Conservation (phyloP, 768 basidiomycete genomes). For the Mycena vitilis region DNA sequence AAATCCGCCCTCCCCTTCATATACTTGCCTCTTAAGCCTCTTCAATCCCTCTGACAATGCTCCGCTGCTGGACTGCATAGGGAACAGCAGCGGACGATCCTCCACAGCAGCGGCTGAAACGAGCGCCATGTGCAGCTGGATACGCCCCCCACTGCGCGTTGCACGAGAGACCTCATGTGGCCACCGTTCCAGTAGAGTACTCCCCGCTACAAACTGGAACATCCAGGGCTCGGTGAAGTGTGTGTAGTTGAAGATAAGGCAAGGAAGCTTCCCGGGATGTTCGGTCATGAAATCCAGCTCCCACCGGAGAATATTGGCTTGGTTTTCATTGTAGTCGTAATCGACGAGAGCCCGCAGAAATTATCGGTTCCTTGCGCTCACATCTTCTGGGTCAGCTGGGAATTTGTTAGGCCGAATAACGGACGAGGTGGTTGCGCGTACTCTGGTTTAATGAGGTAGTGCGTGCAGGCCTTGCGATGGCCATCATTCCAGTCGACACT, state of each 20-base stretch:
- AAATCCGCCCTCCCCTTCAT: conserved; percentile 6
- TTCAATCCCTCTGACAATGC: conserved; percentile 4
- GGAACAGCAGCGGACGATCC: not conserved
- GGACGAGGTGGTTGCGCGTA: not conserved
- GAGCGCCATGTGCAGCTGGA: not conserved
- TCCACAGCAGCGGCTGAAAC: not conserved
- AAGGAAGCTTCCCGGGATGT: not conserved
- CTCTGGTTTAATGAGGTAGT: not conserved
- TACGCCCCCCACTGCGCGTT: not conserved
- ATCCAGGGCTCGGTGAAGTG: too few species aligned
- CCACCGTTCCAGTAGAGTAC: not conserved
- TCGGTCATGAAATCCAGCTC: conserved; percentile 5
- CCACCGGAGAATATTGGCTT: not conserved
- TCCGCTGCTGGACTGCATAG: conserved; percentile 9
- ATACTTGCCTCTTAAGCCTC: not conserved
- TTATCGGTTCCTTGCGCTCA: conserved; percentile 3
- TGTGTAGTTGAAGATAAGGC: not conserved
- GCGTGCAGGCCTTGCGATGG: not conserved
- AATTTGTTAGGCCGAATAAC: not conserved
- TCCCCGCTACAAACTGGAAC: not conserved
- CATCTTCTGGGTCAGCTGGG: not conserved
- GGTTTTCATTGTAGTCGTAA: not conserved
- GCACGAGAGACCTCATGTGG: not conserved
- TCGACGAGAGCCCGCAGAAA: conserved; percentile 11
- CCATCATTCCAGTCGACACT: not conserved